phyloP scores from a whole-genome alignment of 176 grass and related monocot species.

The Bromus sterilis region DNA sequence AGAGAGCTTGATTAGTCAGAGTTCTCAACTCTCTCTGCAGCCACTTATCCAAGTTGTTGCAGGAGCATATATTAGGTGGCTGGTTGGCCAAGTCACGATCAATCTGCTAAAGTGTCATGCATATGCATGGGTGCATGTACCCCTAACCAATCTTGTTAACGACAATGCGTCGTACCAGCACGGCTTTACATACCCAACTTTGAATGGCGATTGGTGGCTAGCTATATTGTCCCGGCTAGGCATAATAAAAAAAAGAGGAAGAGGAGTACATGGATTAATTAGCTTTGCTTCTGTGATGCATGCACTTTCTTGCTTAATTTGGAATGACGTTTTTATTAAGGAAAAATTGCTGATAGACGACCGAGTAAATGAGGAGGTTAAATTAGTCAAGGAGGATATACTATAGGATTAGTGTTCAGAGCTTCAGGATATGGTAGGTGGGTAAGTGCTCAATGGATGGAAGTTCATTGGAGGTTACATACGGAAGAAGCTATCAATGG shows the following conservation, averaged over 20 bases:
- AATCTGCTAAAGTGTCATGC: neutral
- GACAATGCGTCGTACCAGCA: neutral
- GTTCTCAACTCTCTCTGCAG: neutral
- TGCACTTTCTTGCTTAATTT: neutral
- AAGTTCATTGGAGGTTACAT: neutral
- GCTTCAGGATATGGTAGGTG: no score
- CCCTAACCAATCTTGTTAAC: neutral
- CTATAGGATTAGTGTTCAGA: no score
- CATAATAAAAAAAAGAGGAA: neutral
- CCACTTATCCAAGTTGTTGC: neutral
- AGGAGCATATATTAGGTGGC: neutral
- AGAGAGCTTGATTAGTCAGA: neutral
- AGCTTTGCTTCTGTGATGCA: neutral
- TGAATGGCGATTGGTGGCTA: neutral
- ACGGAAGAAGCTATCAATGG: no score
- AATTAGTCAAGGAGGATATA: no score
- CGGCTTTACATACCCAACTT: neutral
- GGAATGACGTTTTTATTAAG: neutral
- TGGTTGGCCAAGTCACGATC: neutral
- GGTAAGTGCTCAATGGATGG: neutral
- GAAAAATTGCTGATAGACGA: no score
- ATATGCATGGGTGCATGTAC: neutral
- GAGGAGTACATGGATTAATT: neutral
- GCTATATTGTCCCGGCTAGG: neutral
- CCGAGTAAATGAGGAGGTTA: no score